Evolutionary conservation across 2,329 filamentous ascomycete genomes (phyloP), one percentile per base, ranked within the genome.

Genomic region (Annulohypoxylon truncatum): DNA sequence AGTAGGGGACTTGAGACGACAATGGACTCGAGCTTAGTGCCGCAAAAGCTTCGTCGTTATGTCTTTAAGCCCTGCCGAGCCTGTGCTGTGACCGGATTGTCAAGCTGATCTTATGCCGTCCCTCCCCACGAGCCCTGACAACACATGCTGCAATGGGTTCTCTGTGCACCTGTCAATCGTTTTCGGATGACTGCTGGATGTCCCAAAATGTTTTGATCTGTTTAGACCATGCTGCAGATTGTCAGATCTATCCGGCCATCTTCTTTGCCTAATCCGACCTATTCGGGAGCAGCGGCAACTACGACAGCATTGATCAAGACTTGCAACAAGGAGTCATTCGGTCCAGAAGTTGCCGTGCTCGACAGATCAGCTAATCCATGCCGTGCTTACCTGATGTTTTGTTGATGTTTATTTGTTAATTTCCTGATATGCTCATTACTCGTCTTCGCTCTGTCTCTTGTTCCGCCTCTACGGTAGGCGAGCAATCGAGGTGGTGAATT

Each of bases 31-130:
- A 75, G 71, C 67, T 73, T 75, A 76, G 72, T 74, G 77, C 75
- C 74, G 71, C 77, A 77, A 77, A 71, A 73, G 69, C 73, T 75
- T 76, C 73, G 75, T 75, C 75, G 74, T 76, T 75, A 73, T 65
- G 58, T 68, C 63, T 69, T 68, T 71, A 64, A 64, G 62, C 66
- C 61, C 69, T 73, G 73, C 74, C 76, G 74, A 74, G 73, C 72
- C 75, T 73, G 74, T 79, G 78, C 80, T 82, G 80, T 78, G 80
- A 83, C 81, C 81, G 81, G 81, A 81, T 79, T 78, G 77, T 77
- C 77, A 73, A 80, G 79, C 72, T 80, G 77, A 79, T 82, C 77
- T 82, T 81, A 82, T 82, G 81, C 81, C 81, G 80, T 79, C 73
- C 77, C 71, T 74, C 72, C 72, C 71, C 72, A 74, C 71, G 70